Evolutionary conservation across 148 eudicot species (phyloP).

Genomic region (Chenopodium album): DNA sequence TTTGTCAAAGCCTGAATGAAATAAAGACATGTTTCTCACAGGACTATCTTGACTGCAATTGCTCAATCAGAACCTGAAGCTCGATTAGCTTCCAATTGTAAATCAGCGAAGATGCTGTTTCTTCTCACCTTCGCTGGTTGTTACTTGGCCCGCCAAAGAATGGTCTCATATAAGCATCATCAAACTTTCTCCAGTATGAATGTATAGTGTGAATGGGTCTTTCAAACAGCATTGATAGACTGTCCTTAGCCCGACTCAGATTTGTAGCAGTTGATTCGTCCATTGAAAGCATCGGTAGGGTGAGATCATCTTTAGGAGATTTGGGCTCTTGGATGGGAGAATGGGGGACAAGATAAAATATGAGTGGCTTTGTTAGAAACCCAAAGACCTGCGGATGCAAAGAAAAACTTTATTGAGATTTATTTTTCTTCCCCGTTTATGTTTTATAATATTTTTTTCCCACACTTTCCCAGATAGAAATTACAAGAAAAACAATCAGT

Average conservation of each 20-base stretch:
- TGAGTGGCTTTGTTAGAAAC: constrained; percentile 78
- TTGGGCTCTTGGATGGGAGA: constrained; percentile 40
- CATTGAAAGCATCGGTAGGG: constrained; percentile 70
- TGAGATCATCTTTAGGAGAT: constrained; percentile 60
- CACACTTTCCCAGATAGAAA: background rate
- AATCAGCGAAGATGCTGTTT: background rate
- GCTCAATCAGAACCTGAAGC: background rate
- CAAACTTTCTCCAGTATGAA: constrained; percentile 88
- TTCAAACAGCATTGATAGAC: constrained; percentile 75
- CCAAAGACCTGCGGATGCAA: constrained; percentile 72
- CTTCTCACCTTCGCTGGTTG: constrained; percentile 12
- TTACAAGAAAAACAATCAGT: background rate
- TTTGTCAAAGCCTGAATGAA: background rate
- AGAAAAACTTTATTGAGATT: background rate
- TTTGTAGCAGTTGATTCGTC: constrained; percentile 73
- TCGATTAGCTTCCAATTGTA: background rate
- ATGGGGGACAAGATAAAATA: constrained; percentile 57
- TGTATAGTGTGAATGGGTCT: constrained; percentile 87
- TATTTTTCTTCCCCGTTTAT: background rate
- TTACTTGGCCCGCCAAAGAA: constrained; percentile 62
- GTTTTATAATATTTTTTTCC: no score
- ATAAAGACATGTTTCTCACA: background rate
- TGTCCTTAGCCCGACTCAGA: constrained; percentile 61
- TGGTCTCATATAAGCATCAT: constrained; percentile 84
- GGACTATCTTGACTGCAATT: background rate